Evolutionary conservation across 768 basidiomycete species (phyloP), one percentile per base, ranked within the genome.

Genomic region (Inosperma sp.): DNA sequence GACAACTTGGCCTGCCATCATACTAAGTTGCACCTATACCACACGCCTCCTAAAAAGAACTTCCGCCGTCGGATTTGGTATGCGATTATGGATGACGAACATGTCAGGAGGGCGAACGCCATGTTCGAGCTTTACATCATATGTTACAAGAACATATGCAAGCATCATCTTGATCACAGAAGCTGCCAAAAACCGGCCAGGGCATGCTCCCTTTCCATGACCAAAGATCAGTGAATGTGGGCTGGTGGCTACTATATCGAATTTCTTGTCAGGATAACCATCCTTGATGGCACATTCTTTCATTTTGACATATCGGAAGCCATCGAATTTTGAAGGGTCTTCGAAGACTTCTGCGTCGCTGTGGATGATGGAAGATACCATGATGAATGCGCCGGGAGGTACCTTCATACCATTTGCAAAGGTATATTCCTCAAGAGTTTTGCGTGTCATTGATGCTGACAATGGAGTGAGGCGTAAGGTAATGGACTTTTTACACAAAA

Each of bases 351-450:
- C 41, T 14, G 44, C 5, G 23, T 45, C 44, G 0, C n/a, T n/a
- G n/a, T n/a, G n/a, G n/a, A n/a, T n/a, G n/a, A n/a, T n/a, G n/a
- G n/a, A n/a, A n/a, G n/a, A n/a, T n/a, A n/a, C n/a, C n/a, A n/a
- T n/a, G n/a, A n/a, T n/a, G n/a, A n/a, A n/a, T 2, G 46, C 35
- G 64, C 72, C 74, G 14, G 59, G 54, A 0, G 73, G 74, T 17
- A 77, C 54, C 21, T 54, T 57, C 1, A 67, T 70, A 3, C 75
- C 76, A 56, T 78, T 68, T 3, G 72, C 73, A 46, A 80, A 70
- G 0, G 46, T 36, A 25, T 48, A 48, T 16, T 48, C 46, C 9
- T 48, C 26, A 13, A 36, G 19, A 14, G 46, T 33, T 16, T 33
- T 33, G 6, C 46, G 30, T 7, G 12, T 7, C 33, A 48, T 35